These are phyloP conservation scores for Cryoendolithus antarcticus DNA, from an alignment of 2,329 filamentous ascomycete genomes.

Conservation along the genomic window DNA sequence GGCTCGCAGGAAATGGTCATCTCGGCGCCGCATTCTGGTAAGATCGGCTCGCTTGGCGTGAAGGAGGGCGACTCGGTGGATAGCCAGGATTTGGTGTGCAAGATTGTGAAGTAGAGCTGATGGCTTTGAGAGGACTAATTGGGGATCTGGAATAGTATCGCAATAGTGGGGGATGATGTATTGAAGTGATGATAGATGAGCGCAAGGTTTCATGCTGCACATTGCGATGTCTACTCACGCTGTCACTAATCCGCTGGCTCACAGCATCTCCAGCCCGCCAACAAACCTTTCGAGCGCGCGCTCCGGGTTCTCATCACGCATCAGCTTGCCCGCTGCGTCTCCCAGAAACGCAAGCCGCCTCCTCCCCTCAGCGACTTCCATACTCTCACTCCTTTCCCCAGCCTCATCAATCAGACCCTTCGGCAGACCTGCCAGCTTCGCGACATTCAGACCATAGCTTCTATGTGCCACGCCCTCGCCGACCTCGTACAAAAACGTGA, in stretches of 20 bases:
- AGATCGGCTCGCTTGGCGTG: slow-evolving; percentile 67
- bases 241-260: too few relatives aligned
- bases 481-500: slow-evolving; percentile 92
- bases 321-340: slow-evolving; percentile 7
- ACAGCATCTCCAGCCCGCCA: too few relatives aligned
- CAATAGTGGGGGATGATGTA: too few relatives aligned
- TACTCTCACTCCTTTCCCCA: slow-evolving; percentile 60
- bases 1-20: slow-evolving; percentile 85
- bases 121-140: too few relatives aligned
- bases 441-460: slow-evolving; percentile 90
- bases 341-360: slow-evolving; percentile 42
- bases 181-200: too few relatives aligned
- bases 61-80: slow-evolving; percentile 95
- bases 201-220: too few relatives aligned
- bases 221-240: too few relatives aligned
- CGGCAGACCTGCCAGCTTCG: slow-evolving; percentile 71
- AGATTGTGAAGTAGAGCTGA: slow-evolving; percentile 57
- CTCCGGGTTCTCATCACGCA: too few relatives aligned
- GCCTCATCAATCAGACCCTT: slow-evolving; percentile 66
- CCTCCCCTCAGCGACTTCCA: slow-evolving; percentile 61
- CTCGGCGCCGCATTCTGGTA: slow-evolving; percentile 85
- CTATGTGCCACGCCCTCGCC: slow-evolving; percentile 83
- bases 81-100: slow-evolving; percentile 85
- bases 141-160: too few relatives aligned
- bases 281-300: too few relatives aligned